Evolutionary conservation across 441 rosid species (phyloP).

Genomic region (Gossypium schwendimanii): DNA sequence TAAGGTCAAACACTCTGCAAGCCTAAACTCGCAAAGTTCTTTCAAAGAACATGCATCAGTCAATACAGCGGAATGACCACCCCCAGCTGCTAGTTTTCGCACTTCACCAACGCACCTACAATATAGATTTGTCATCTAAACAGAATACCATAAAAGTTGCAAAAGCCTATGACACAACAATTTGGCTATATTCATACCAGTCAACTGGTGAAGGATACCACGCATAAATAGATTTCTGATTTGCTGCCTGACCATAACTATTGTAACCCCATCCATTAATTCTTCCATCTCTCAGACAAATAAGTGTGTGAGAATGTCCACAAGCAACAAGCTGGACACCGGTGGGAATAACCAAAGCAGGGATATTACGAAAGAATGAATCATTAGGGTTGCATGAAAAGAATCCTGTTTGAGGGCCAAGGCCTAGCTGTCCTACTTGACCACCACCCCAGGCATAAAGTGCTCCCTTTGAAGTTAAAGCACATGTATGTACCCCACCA

Average conservation of each 20-base stretch:
- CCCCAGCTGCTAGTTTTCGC: slow-evolving; percentile 87
- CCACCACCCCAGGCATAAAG: slow-evolving; percentile 98
- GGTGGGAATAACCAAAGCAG: slow-evolving; percentile 58
- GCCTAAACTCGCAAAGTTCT: slow-evolving; percentile 88
- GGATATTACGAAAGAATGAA: slow-evolving; percentile 63
- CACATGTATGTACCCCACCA: slow-evolving; percentile 91
- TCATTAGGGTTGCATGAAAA: slow-evolving; percentile 60
- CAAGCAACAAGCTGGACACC: slow-evolving; percentile 81
- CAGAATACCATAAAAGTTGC: neutral
- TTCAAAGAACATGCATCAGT: slow-evolving; percentile 91
- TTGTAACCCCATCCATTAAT: slow-evolving; percentile 96
- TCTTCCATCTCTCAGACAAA: slow-evolving; percentile 62
- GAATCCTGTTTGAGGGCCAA: slow-evolving; percentile 69
- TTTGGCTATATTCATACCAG: slow-evolving; percentile 44
- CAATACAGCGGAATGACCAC: slow-evolving; percentile 91
- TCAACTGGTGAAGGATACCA: slow-evolving; percentile 97
- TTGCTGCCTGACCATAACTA: slow-evolving; percentile 93
- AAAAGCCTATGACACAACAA: slow-evolving; percentile 11
- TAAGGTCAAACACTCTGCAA: slow-evolving; percentile 64
- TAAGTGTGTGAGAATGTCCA: slow-evolving; percentile 89
- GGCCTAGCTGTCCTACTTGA: slow-evolving; percentile 84
- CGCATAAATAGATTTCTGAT: slow-evolving; percentile 75
- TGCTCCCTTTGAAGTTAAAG: slow-evolving; percentile 63
- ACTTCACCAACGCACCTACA: slow-evolving; percentile 91
- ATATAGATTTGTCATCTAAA: slow-evolving; percentile 12